These are phyloP conservation scores for Pichia sp. DNA, from an alignment of 1,139 yeast genomes.

Conservation along the genomic window DNA sequence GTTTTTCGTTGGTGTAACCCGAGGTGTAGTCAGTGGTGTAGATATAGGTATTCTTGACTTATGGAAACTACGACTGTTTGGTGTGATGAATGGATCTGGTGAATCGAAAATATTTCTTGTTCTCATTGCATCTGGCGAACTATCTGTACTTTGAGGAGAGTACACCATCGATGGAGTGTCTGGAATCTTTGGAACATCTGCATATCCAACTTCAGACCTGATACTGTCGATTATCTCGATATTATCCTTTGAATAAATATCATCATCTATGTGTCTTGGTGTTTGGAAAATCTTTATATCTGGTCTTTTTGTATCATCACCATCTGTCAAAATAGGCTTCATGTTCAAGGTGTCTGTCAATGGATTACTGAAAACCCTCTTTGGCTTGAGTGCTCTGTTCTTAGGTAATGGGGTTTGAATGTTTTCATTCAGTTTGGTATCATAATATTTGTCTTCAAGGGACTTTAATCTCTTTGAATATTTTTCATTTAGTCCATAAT, in stretches of 20 bases:
- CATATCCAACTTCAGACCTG: constrained; percentile 5
- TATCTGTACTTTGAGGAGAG: constrained; percentile 9
- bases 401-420: constrained; percentile 7
- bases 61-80: constrained; percentile 22
- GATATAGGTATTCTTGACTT: constrained; percentile 12
- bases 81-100: constrained; percentile 32
- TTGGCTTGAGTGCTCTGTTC: background rate
- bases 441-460: constrained; percentile 5
- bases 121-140: constrained; percentile 17
- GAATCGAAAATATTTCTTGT: constrained; percentile 19
- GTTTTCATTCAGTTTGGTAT: constrained; percentile 6
- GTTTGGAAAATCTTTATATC: constrained; percentile 15
- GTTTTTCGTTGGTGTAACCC: constrained; percentile 15
- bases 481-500: constrained; percentile 6
- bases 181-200: background rate
- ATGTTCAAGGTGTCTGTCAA: constrained; percentile 14
- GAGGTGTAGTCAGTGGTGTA: constrained; percentile 20
- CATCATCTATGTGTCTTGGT: constrained; percentile 10
- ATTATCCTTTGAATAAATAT: constrained; percentile 12
- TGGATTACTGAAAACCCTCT: constrained; percentile 19
- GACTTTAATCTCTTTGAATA: constrained; percentile 1
- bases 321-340: constrained; percentile 12
- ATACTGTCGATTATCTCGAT: constrained; percentile 11
- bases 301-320: background rate
- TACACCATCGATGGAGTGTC: constrained; percentile 7